Base-by-base conservation (phyloP, 805 yeast species). In the Starmerella stellata region DNA sequence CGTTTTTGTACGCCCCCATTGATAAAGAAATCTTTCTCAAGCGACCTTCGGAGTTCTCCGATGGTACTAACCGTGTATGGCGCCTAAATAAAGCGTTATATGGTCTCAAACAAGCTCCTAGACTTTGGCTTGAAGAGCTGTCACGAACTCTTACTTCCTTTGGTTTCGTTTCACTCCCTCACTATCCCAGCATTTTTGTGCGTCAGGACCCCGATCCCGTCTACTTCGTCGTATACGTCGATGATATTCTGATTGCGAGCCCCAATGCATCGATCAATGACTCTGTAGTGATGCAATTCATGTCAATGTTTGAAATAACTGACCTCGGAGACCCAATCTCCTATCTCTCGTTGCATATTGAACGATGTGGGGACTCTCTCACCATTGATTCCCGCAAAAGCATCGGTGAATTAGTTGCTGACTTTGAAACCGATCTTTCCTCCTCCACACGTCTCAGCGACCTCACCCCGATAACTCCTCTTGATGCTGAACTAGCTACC, bases 211-310 rank as follows among this genome's bases (percentile, higher is more conserved):
- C 17, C 38, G 25, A 36, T 27, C 8, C 19, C 17, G 34, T 21
- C 28, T 28, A 27, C 20, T 21, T 36, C 4, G 23, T 27, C 14
- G 34, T 36, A 18, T 28, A 36, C 28, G 38, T 34, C 18, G 36
- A 34, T 20, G 36, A 34, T 15, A 34, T 34, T 17, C 36, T 34
- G 7, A 21, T 34, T 5, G 7, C 16, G 5, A 13, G 18, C 14
- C 13, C 27, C 11, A 17, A 5, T 9, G 16, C 8, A 7, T 4
- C 9, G 15, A 19, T 19, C 13, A n/a, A 8, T 20, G 36, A 34
- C 13, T 18, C 7, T 16, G 21, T 21, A 15, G 16, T 21, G 16
- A 15, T 7, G 11, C 19, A 34, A 13, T 15, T 34, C 14, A 21
- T 15, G 16, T 5, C 16, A 9, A 5, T 8, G 27, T 21, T 34